Percentiles rank a stretch among this genome's conserved stretches.
Evolutionary conservation across 1,284 basidiomycete species (phyloP).

Genomic region (Lignosus rhinocerotis): DNA sequence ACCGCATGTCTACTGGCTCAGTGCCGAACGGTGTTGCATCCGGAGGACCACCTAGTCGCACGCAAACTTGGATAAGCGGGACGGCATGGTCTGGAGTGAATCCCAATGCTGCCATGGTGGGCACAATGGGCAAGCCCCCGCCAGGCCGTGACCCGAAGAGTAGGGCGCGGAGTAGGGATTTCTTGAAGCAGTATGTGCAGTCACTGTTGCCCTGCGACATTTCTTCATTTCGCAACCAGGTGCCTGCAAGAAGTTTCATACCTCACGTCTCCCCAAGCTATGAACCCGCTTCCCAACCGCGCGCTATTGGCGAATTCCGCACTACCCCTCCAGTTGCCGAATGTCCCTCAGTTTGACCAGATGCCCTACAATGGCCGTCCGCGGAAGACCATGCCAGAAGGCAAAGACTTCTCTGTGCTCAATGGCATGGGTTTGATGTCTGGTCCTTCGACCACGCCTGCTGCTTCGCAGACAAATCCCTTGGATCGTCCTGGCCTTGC

Average conservation of each 20-base stretch:
- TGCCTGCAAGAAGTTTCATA: conserved; percentile 98
- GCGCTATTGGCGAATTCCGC: conserved; percentile 69
- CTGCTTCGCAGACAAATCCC: conserved; percentile 42
- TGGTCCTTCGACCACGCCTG: conserved; percentile 50
- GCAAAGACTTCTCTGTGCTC: conserved; percentile 68
- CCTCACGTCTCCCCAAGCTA: conserved; percentile 92
- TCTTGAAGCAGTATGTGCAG: conserved; percentile 87
- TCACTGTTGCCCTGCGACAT: not conserved
- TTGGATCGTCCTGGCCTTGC: conserved; percentile 54
- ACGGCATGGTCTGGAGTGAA: conserved; percentile 38
- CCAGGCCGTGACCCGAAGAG: conserved; percentile 89
- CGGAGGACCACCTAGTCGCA: conserved; percentile 44
- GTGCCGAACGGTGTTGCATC: conserved; percentile 55
- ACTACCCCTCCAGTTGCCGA: conserved; percentile 64
- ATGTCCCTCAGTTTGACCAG: conserved; percentile 71
- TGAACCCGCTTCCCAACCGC: conserved; percentile 93
- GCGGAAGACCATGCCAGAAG: conserved; percentile 76
- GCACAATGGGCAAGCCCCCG: conserved; percentile 67
- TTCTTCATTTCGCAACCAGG: conserved; percentile 40
- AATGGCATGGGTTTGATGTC: conserved; percentile 59
- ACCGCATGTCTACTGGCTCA: conserved; percentile 47
- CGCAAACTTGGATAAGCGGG: conserved; percentile 52
- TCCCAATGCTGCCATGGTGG: conserved; percentile 41
- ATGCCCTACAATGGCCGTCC: conserved; percentile 75
- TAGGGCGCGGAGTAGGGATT: conserved; percentile 92